Conservation (phyloP, 2,329 filamentous ascomycete genomes). For the Dendrostoma leiphaemia region DNA sequence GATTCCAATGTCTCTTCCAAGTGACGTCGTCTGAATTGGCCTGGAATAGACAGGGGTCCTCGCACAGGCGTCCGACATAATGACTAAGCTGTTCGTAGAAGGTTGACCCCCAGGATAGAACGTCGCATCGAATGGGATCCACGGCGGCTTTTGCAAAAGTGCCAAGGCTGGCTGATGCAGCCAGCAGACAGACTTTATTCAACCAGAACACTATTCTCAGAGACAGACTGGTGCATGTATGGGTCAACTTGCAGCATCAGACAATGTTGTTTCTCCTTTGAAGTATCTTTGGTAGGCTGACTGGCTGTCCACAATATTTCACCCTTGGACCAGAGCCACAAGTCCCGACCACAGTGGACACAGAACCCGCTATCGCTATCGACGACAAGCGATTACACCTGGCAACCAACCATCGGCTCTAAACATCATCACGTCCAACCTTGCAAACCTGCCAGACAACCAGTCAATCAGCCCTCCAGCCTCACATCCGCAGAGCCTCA, state of each 20-base stretch:
- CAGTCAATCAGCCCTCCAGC: not conserved
- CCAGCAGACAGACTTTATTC: too few species aligned
- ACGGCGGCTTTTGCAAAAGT: not conserved
- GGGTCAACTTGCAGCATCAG: not conserved
- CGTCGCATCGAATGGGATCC: not conserved
- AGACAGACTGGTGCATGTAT: too few species aligned
- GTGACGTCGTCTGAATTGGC: not conserved
- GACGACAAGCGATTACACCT: too few species aligned
- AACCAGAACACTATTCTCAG: not conserved
- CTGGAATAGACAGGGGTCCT: not conserved
- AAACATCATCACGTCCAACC: conserved; percentile 7
- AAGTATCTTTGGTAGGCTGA: not conserved
- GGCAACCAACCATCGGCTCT: too few species aligned
- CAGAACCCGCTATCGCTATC: too few species aligned
- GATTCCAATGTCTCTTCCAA: not conserved
- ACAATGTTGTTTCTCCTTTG: not conserved
- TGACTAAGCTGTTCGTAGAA: conserved; percentile 1
- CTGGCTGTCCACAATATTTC: too few species aligned
- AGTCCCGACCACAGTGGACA: not conserved
- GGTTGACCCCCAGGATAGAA: not conserved
- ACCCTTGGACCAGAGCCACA: too few species aligned
- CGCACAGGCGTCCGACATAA: not conserved
- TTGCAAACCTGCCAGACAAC: not conserved
- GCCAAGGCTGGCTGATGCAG: not conserved
- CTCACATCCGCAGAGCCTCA: not conserved